Conservation (phyloP, 495 filamentous ascomycete species). For the Parathielavia appendiculata region DNA sequence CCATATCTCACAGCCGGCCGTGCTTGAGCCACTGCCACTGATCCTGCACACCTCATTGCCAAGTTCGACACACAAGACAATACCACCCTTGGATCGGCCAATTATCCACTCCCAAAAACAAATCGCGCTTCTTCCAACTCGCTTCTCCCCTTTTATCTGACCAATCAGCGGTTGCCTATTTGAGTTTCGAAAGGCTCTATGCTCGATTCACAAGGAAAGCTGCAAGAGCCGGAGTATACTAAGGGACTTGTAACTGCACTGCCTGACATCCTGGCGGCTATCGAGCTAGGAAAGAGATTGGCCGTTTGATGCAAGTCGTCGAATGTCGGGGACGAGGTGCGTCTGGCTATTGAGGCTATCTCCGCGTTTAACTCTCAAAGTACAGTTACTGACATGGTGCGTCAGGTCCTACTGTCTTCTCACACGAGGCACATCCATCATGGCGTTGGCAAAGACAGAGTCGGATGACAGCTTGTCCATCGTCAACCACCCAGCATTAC, state of each 20-base stretch:
- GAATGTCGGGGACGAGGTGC: neutral
- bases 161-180: conserved; percentile 24
- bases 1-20: neutral
- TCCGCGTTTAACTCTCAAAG: neutral
- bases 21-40: neutral
- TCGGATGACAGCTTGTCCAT: conserved; percentile 44
- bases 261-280: no score
- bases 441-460: neutral
- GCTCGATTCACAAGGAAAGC: neutral
- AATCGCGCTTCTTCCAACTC: conserved; percentile 21
- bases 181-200: neutral
- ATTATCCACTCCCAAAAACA: conserved; percentile 18
- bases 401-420: neutral
- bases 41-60: conserved; percentile 1
- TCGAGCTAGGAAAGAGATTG: conserved; percentile 6
- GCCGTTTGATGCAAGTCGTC: neutral
- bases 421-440: neutral
- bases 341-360: neutral
- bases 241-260: neutral
- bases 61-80: neutral
- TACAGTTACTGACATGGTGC: neutral
- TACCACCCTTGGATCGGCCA: conserved; percentile 11
- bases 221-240: neutral
- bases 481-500: conserved; percentile 50
- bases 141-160: neutral